phyloP scores from a whole-genome alignment of 2,329 filamentous ascomycete genomes.

The Chaetomium globosum region DNA sequence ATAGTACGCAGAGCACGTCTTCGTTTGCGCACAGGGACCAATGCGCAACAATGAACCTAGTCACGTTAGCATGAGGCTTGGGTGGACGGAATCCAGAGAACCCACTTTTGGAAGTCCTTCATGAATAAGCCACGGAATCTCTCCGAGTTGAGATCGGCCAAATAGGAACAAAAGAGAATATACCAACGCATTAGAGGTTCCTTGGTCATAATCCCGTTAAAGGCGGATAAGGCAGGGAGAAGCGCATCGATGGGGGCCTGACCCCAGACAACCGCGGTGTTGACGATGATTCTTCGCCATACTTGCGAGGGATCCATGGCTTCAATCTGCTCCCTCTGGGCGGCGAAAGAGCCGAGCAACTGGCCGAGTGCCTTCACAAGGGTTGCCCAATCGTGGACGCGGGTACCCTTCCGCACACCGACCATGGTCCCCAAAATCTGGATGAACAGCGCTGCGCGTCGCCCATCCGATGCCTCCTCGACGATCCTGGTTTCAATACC shows the following conservation, averaged over 20 bases:
- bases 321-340: constrained; percentile 43
- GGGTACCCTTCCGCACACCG: constrained; percentile 79
- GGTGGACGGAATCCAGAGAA: not conserved
- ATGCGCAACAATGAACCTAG: constrained; percentile 71
- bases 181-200: constrained; percentile 72
- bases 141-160: constrained; percentile 71
- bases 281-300: constrained; percentile 63
- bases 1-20: constrained; percentile 67
- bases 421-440: constrained; percentile 68
- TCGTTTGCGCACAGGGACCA: constrained; percentile 70
- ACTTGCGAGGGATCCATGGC: constrained; percentile 47
- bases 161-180: constrained; percentile 80
- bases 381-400: constrained; percentile 71
- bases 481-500: constrained; percentile 66
- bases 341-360: constrained; percentile 54
- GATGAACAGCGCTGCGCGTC: constrained; percentile 52
- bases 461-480: constrained; percentile 50
- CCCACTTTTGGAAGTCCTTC: constrained; percentile 76
- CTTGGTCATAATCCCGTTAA: constrained; percentile 66
- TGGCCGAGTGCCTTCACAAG: constrained; percentile 61
- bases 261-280: constrained; percentile 68
- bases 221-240: constrained; percentile 67
- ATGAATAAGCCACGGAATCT: constrained; percentile 80
- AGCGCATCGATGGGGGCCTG: constrained; percentile 77
- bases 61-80: constrained; percentile 31